A percentile compares a stretch with the other conserved stretches of the same genome.
Evolutionary conservation across 2,329 filamentous ascomycete genomes (phyloP).

Genomic region (Epichloe coenophiala): DNA sequence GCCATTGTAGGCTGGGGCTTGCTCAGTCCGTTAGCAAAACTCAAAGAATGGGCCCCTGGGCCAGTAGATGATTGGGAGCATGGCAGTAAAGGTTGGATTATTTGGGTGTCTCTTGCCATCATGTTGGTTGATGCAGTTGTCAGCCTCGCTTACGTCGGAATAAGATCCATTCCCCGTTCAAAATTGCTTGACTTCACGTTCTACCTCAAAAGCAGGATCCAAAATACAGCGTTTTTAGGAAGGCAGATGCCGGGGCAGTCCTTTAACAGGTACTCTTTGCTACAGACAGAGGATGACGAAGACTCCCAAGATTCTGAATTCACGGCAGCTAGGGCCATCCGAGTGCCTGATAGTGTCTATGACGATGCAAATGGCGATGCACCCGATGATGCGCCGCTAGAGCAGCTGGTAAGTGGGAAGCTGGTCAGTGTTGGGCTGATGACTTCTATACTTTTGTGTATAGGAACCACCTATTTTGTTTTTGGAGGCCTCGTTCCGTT

Average conservation of each 20-base stretch:
- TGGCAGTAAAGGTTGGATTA: conserved; percentile 96
- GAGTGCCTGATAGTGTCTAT: not conserved
- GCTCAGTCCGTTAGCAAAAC: conserved; percentile 78
- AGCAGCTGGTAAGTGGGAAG: conserved; percentile 63
- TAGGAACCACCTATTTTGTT: conserved; percentile 65
- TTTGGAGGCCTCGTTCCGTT: conserved; percentile 76
- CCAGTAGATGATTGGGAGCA: conserved; percentile 77
- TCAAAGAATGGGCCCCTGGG: conserved; percentile 78
- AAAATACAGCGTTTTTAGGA: not conserved
- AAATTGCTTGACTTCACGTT: conserved; percentile 16
- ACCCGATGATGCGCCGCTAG: conserved; percentile 66
- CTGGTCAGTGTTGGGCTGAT: conserved; percentile 64
- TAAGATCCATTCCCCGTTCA: conserved; percentile 34
- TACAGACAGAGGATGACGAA: conserved; percentile 7
- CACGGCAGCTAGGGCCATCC: not conserved
- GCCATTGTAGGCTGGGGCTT: conserved; percentile 83
- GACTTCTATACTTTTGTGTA: conserved; percentile 65
- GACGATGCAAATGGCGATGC: conserved; percentile 20
- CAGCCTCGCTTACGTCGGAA: conserved; percentile 66
- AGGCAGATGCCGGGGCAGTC: not conserved
- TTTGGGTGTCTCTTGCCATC: conserved; percentile 90
- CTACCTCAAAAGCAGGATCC: not conserved
- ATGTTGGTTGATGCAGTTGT: conserved; percentile 92
- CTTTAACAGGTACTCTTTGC: conserved; percentile 12
- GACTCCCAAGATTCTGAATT: not conserved